Evolutionary conservation across 352 stramenopile species (phyloP).

Genomic region (Globisporangium nagaii): DNA sequence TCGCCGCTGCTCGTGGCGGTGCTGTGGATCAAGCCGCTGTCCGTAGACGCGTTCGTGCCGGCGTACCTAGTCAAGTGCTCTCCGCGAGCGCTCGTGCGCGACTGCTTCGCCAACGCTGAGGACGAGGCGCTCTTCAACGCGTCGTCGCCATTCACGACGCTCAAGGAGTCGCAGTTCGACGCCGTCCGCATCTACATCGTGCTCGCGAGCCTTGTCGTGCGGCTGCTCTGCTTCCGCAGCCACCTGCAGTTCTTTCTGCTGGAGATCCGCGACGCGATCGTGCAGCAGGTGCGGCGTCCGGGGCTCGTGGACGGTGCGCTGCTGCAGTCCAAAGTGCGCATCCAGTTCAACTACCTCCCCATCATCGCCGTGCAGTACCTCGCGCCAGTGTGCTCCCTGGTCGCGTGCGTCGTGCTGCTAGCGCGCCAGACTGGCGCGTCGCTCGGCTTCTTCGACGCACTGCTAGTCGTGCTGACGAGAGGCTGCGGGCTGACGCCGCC

Average conservation of each 20-base stretch:
- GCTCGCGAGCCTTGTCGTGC: slow-evolving; percentile 37
- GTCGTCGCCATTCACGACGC: slow-evolving; percentile 4
- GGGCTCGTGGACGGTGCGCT: slow-evolving; percentile 52
- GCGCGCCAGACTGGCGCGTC: slow-evolving; percentile 49
- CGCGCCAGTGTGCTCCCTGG: slow-evolving; percentile 36
- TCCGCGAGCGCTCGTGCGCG: slow-evolving; percentile 29
- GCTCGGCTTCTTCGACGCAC: slow-evolving; percentile 30
- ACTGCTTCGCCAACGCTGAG: slow-evolving; percentile 41
- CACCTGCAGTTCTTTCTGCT: slow-evolving; percentile 78
- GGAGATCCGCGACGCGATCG: slow-evolving; percentile 65
- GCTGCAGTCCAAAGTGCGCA: slow-evolving; percentile 61
- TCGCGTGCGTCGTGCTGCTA: slow-evolving; percentile 43
- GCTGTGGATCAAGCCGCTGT: slow-evolving; percentile 55
- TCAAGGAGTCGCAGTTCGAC: slow-evolving; percentile 58
- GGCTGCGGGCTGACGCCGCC: slow-evolving; percentile 10
- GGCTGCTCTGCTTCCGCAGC: slow-evolving; percentile 46
- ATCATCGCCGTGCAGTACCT: slow-evolving; percentile 79
- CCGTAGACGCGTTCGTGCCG: slow-evolving; percentile 41
- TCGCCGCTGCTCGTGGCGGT: slow-evolving; percentile 46
- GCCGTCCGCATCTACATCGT: slow-evolving; percentile 46
- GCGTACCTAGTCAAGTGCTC: slow-evolving; percentile 41
- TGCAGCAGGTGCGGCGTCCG: slow-evolving; percentile 39
- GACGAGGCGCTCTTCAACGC: slow-evolving; percentile 18
- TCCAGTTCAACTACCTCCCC: slow-evolving; percentile 81
- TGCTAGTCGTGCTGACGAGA: slow-evolving; percentile 21